Evolutionary conservation across 805 yeast species (phyloP).

Genomic region (Starmera amethionina): DNA sequence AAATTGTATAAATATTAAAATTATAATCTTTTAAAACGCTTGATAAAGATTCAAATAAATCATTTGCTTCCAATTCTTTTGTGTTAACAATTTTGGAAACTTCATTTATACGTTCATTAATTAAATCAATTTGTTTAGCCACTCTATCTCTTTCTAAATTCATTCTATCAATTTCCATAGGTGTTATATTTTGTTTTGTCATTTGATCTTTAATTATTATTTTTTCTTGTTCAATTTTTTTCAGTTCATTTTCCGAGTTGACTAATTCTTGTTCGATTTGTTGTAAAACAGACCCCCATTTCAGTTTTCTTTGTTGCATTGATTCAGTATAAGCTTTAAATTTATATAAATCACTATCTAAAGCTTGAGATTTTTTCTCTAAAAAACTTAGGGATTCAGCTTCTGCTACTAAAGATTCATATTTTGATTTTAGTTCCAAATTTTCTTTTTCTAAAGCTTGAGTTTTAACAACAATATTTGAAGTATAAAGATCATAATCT

Average conservation of each 20-base stretch:
- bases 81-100: constrained; percentile 34
- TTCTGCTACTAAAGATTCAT: constrained; percentile 32
- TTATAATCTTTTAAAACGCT: constrained; percentile 48
- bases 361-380: constrained; percentile 47
- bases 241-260: constrained; percentile 31
- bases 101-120: constrained; percentile 34
- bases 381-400: constrained; percentile 39
- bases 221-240: constrained; percentile 31
- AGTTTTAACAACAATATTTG: constrained; percentile 38
- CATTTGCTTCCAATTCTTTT: constrained; percentile 40
- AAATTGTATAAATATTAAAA: constrained; percentile 39
- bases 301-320: constrained; percentile 52
- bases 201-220: constrained; percentile 33
- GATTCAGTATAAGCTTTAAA: constrained; percentile 63
- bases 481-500: constrained; percentile 43
- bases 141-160: constrained; percentile 52
- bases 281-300: constrained; percentile 54
- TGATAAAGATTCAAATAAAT: constrained; percentile 41
- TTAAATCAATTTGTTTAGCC: constrained; percentile 41
- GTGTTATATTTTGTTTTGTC: constrained; percentile 45
- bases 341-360: constrained; percentile 61
- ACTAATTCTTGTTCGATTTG: constrained; percentile 47
- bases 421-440: constrained; percentile 26
- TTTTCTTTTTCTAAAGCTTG: constrained; percentile 31
- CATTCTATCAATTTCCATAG: constrained; percentile 53